Percentiles rank a stretch among this genome's conserved stretches.
These are phyloP conservation scores for Scutellaria galericulata DNA, from an alignment of 257 asterid species.

Conservation along the genomic window DNA sequence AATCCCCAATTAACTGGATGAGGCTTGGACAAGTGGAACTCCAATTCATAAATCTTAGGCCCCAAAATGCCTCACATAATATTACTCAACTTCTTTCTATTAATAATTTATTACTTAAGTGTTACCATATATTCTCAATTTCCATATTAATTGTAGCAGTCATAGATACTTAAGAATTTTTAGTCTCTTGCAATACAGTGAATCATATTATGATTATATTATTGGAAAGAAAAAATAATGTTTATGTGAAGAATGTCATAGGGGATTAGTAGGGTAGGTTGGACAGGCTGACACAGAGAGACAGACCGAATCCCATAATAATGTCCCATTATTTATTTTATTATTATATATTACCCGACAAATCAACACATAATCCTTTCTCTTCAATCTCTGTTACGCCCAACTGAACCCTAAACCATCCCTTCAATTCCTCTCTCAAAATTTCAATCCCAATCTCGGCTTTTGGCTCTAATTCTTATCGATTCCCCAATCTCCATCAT, in stretches of 20 bases:
- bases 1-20: neutral
- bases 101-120: too few relatives aligned
- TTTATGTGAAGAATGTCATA: neutral
- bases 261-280: neutral
- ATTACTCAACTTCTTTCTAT: too few relatives aligned
- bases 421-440: neutral
- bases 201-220: too few relatives aligned
- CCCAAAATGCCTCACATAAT: too few relatives aligned
- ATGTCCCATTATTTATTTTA: neutral
- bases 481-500: neutral
- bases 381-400: conserved; percentile 10
- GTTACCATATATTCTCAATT: too few relatives aligned
- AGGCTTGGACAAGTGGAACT: neutral
- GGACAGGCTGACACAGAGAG: neutral
- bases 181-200: too few relatives aligned
- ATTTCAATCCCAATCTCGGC: conserved; percentile 10
- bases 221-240: neutral
- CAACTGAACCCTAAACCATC: conserved; percentile 45
- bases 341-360: neutral
- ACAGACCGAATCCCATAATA: neutral
- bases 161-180: too few relatives aligned
- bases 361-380: conserved; percentile 1
- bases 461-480: neutral
- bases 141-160: too few relatives aligned
- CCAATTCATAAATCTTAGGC: too few relatives aligned